A percentile compares a stretch with the other conserved stretches of the same genome.
Conservation (phyloP, 306 rosid genomes). For the Comarum palustre region DNA sequence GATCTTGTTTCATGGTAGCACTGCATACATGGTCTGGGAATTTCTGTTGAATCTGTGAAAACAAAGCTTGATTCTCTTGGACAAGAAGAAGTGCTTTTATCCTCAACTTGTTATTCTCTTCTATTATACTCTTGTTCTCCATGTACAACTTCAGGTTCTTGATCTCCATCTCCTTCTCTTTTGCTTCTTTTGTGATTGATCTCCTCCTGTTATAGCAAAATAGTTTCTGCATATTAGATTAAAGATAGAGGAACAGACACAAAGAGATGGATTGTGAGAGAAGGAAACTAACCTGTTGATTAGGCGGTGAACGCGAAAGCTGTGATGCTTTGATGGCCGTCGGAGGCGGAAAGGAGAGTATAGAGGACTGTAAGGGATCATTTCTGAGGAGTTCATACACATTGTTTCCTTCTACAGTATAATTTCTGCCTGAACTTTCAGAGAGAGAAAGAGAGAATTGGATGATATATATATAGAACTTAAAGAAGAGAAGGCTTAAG, state of each 20-base stretch:
- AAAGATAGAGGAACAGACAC: neutral
- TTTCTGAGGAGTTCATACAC: constrained; percentile 50
- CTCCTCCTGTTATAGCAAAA: constrained; percentile 44
- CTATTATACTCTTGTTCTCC: constrained; percentile 63
- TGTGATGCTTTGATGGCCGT: constrained; percentile 33
- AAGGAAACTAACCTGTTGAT: constrained; percentile 41
- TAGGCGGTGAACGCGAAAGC: constrained; percentile 42
- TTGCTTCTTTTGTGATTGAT: constrained; percentile 30
- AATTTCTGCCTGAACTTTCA: neutral
- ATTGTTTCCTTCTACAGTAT: constrained; percentile 8
- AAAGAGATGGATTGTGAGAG: neutral
- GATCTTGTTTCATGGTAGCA: neutral
- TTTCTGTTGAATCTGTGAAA: constrained; percentile 51
- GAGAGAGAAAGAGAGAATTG: constrained; percentile 33
- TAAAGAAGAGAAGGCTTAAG: constrained; percentile 1
- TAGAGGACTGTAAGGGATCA: constrained; percentile 22
- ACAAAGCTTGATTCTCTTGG: constrained; percentile 65
- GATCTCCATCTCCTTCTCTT: constrained; percentile 49
- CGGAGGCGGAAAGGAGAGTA: constrained; percentile 24
- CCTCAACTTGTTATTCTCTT: constrained; percentile 72
- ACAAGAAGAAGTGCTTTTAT: constrained; percentile 70
- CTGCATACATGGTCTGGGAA: constrained; percentile 24
- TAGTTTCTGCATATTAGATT: neutral
- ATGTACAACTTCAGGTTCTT: constrained; percentile 61
- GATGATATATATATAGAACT: neutral